phyloP scores from a whole-genome alignment of 2,329 filamentous ascomycete genomes.

The Fusarium tanahbumbuense region DNA sequence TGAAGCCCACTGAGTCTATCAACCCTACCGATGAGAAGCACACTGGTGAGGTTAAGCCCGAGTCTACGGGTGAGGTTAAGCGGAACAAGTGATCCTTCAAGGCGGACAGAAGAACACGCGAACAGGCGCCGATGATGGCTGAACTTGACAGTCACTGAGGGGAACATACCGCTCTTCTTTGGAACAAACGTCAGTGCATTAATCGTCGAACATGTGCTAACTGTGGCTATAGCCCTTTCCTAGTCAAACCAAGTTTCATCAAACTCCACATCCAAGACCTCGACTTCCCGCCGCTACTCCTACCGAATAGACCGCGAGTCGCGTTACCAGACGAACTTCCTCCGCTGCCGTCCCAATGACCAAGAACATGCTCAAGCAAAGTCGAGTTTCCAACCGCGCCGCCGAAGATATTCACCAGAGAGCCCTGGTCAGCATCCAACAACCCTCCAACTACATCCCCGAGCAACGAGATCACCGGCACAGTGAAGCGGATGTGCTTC shows the following conservation, averaged over 20 bases:
- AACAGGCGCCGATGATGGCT: neutral
- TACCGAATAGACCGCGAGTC: neutral
- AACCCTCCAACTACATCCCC: conserved; percentile 54
- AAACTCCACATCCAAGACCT: conserved; percentile 28
- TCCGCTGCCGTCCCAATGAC: conserved; percentile 49
- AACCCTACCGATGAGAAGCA: neutral
- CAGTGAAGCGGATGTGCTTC: conserved; percentile 50
- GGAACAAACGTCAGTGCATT: neutral
- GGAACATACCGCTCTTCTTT: rapidly evolving
- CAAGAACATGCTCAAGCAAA: conserved; percentile 52
- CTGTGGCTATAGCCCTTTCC: neutral
- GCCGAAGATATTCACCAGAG: conserved; percentile 51
- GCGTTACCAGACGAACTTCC: neutral
- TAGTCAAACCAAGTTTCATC: conserved; percentile 21
- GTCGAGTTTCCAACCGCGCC: conserved; percentile 56
- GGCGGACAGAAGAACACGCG: neutral
- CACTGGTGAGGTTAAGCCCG: neutral
- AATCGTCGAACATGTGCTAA: neutral
- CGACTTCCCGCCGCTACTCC: neutral
- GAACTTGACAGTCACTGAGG: neutral
- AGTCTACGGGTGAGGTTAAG: neutral
- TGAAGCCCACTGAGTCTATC: conserved; percentile 10
- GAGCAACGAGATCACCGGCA: conserved; percentile 55
- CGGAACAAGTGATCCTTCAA: neutral
- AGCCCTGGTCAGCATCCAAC: conserved; percentile 44